Conservation (phyloP, 345 rosid genomes). For the Gossypium longicalyx region DNA sequence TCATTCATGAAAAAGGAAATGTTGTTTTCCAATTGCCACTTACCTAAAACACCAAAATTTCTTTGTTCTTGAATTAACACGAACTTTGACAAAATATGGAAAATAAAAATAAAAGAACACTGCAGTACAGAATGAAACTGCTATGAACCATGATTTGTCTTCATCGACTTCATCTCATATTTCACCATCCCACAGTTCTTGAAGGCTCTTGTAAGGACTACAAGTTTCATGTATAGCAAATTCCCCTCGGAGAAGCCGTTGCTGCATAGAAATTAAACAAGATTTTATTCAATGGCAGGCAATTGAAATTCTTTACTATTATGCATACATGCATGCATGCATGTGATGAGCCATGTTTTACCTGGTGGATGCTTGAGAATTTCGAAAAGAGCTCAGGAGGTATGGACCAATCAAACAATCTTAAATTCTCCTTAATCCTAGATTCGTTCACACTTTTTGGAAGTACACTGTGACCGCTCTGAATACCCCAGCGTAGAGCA, state of each 20-base stretch:
- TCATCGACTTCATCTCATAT: conserved; percentile 25
- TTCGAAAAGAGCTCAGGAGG: conserved; percentile 41
- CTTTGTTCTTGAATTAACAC: not conserved
- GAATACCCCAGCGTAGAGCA: conserved; percentile 58
- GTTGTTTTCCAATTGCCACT: not conserved
- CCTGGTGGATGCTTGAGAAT: conserved; percentile 44
- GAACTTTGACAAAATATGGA: not conserved
- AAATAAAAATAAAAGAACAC: no score
- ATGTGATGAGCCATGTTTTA: conserved; percentile 8
- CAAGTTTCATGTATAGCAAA: conserved; percentile 39
- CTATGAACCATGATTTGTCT: no score
- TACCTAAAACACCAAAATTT: not conserved
- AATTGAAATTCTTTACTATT: not conserved
- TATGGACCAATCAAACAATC: conserved; percentile 47
- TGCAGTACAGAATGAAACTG: no score
- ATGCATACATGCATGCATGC: not conserved
- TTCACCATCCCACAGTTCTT: conserved; percentile 55
- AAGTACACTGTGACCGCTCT: conserved; percentile 48
- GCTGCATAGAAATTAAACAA: conserved; percentile 26
- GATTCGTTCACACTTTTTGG: conserved; percentile 51
- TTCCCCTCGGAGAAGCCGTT: conserved; percentile 50
- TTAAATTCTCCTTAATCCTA: conserved; percentile 43
- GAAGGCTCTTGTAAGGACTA: conserved; percentile 46
- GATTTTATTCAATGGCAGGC: not conserved
- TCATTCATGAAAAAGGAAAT: not conserved